A percentile compares a stretch with the other conserved stretches of the same genome.
Evolutionary conservation across 495 filamentous ascomycete species (phyloP).

Genomic region (Penicillium cosmopolitanum): DNA sequence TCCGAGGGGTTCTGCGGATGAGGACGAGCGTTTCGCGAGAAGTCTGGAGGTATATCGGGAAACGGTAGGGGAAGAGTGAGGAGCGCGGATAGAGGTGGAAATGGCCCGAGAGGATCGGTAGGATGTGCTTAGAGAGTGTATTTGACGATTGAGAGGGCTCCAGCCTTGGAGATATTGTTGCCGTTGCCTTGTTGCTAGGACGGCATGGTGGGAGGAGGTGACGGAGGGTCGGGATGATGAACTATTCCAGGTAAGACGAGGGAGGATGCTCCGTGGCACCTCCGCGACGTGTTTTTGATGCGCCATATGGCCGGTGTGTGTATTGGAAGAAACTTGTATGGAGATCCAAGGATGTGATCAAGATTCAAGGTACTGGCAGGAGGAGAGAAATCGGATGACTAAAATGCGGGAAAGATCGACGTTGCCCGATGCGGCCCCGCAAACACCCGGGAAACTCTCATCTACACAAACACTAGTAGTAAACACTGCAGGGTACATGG

Average conservation of each 20-base stretch:
- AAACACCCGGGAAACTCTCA: conserved; percentile 18
- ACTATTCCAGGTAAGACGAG: conserved; percentile 50
- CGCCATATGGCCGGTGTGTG: conserved; percentile 29
- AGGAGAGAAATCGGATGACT: conserved; percentile 25
- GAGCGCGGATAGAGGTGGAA: conserved; percentile 26
- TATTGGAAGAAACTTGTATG: not conserved
- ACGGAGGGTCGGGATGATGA: conserved; percentile 41
- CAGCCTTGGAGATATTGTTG: conserved; percentile 28
- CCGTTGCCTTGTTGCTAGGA: conserved; percentile 32
- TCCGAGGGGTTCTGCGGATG: conserved; percentile 24
- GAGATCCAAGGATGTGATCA: conserved; percentile 1
- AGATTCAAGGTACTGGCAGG: conserved; percentile 9
- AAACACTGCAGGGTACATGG: too few relatives aligned
- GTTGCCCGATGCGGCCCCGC: conserved; percentile 16
- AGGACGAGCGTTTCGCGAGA: conserved; percentile 7
- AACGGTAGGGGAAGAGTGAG: conserved; percentile 23
- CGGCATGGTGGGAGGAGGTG: conserved; percentile 33
- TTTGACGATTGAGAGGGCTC: conserved; percentile 29
- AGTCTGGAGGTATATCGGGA: conserved; percentile 24
- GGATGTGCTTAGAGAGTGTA: conserved; percentile 18
- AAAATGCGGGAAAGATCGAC: conserved; percentile 31
- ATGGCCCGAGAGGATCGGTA: conserved; percentile 25
- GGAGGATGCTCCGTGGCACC: conserved; percentile 46
- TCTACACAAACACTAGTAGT: not conserved
- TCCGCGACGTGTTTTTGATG: conserved; percentile 43